A percentile compares a stretch with the other conserved stretches of the same genome.
Evolutionary conservation across 2,329 filamentous ascomycete genomes (phyloP).

Genomic region (Myriosclerotinia curreyana): DNA sequence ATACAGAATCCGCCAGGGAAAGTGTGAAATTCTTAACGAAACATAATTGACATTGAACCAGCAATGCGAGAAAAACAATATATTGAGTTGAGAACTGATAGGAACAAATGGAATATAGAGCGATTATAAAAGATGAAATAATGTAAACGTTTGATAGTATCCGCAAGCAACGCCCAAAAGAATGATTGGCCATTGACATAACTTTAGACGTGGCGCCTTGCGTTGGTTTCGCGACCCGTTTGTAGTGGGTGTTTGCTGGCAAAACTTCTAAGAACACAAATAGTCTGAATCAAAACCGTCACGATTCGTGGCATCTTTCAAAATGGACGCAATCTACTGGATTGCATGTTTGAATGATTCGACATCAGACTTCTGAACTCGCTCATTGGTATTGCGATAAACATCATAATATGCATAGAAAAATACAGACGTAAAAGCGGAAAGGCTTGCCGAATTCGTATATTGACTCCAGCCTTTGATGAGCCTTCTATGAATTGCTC

Average conservation of each 20-base stretch:
- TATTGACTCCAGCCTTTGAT: background rate
- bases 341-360: conserved; percentile 9
- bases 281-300: conserved; percentile 2
- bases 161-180: conserved; percentile 5
- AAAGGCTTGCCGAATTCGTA: background rate
- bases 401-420: background rate
- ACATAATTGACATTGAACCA: background rate
- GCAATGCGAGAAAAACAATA: background rate
- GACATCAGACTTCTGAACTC: conserved; percentile 5
- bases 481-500: conserved; percentile 6
- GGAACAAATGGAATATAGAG: background rate
- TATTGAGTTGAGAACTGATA: background rate
- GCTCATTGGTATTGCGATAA: background rate
- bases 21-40: background rate
- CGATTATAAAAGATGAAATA: background rate
- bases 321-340: background rate
- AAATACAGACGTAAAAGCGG: background rate
- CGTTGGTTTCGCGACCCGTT: conserved; percentile 17
- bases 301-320: background rate
- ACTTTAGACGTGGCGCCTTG: conserved; percentile 22
- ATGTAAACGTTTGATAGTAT: background rate
- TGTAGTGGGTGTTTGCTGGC: conserved; percentile 26
- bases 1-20: background rate
- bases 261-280: background rate
- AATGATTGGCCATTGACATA: conserved; percentile 21